These are phyloP conservation scores for Cryptococcus sp. DNA, from an alignment of 1,284 basidiomycete species.

Conservation along the genomic window DNA sequence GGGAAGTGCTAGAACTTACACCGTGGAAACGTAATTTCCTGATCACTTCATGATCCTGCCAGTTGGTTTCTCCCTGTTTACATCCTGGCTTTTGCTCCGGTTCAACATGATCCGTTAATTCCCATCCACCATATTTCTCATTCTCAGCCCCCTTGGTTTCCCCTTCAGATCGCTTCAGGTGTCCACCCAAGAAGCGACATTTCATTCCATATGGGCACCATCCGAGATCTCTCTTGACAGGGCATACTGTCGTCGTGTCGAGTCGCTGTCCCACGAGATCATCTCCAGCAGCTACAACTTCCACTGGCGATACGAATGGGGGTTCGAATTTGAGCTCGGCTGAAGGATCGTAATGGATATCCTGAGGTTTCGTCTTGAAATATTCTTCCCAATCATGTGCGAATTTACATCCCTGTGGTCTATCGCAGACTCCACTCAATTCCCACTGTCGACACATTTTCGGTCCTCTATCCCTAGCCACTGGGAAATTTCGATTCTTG, in stretches of 20 bases:
- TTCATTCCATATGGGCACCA: slow-evolving; percentile 82
- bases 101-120: slow-evolving; percentile 55
- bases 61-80: slow-evolving; percentile 69
- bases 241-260: slow-evolving; percentile 54
- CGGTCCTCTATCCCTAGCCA: slow-evolving; percentile 29
- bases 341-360: slow-evolving; percentile 59
- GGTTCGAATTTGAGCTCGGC: slow-evolving; percentile 49
- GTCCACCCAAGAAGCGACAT: slow-evolving; percentile 83
- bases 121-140: slow-evolving; percentile 34
- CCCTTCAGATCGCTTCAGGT: slow-evolving; percentile 48
- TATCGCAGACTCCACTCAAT: slow-evolving; percentile 25
- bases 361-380: slow-evolving; percentile 67
- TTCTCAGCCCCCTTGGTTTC: slow-evolving; percentile 41
- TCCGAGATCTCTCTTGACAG: slow-evolving; percentile 67
- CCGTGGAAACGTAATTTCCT: slow-evolving; percentile 62
- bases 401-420: slow-evolving; percentile 57
- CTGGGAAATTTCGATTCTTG: slow-evolving; percentile 56
- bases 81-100: slow-evolving; percentile 53
- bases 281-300: slow-evolving; percentile 17
- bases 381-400: slow-evolving; percentile 76
- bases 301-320: slow-evolving; percentile 52
- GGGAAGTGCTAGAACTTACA: slow-evolving; percentile 48
- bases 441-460: slow-evolving; percentile 40
- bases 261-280: slow-evolving; percentile 28
- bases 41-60: slow-evolving; percentile 57